Conservation (phyloP, 2,329 filamentous ascomycete genomes). For the Talaromyces sp. region DNA sequence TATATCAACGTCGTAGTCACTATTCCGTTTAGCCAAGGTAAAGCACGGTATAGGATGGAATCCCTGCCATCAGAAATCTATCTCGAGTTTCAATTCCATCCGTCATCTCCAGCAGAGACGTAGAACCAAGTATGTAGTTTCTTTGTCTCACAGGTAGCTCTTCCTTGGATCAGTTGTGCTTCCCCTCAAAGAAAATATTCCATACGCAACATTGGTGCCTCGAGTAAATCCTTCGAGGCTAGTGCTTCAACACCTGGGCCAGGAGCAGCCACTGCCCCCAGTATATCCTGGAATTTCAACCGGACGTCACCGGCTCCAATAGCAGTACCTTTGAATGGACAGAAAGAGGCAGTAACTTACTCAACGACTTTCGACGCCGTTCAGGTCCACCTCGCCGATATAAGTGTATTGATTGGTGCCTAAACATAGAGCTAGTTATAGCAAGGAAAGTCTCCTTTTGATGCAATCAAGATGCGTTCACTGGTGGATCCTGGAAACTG, state of each 20-base stretch:
- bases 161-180: neutral
- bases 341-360: slow-evolving; percentile 1
- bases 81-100: neutral
- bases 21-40: neutral
- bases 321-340: neutral
- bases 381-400: neutral
- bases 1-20: neutral
- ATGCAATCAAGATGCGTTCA: too few species aligned
- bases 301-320: neutral
- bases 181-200: neutral
- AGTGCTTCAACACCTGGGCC: neutral
- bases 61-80: neutral
- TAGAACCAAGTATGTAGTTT: neutral
- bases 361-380: neutral
- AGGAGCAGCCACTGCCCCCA: neutral
- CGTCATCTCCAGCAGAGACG: neutral
- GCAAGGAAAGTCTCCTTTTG: too few species aligned
- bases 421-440: too few species aligned
- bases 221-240: neutral
- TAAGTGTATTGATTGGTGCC: too few species aligned
- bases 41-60: neutral
- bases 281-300: neutral
- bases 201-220: neutral
- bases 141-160: neutral
- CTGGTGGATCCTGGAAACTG: too few species aligned